phyloP scores from a whole-genome alignment of 2,329 filamentous ascomycete species.

The Aspergillus sp. region DNA sequence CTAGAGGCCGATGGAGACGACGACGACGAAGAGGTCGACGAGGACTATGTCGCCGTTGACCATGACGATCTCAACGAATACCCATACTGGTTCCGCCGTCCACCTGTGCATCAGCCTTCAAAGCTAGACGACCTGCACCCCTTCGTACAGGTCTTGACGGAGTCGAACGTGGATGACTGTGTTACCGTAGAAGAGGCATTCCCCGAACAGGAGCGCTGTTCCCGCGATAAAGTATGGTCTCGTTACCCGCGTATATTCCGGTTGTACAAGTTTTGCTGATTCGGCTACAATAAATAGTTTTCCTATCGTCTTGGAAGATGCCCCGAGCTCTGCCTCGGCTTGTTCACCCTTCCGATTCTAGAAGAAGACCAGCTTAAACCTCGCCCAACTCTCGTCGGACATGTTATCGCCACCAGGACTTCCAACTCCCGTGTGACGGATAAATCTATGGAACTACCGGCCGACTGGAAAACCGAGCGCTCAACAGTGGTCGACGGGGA shows the following conservation, averaged over 20 bases:
- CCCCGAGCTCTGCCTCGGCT: conserved; percentile 73
- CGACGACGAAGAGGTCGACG: conserved; percentile 37
- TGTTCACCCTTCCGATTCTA: conserved; percentile 66
- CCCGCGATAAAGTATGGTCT: conserved; percentile 58
- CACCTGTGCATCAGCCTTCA: conserved; percentile 36
- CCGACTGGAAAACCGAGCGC: conserved; percentile 60
- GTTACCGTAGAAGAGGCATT: conserved; percentile 60
- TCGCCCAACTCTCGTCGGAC: conserved; percentile 66
- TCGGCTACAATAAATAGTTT: conserved; percentile 54
- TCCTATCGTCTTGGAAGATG: conserved; percentile 72
- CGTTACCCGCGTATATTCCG: neutral
- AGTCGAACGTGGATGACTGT: conserved; percentile 53
- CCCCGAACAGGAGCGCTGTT: conserved; percentile 57
- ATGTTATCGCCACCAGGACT: conserved; percentile 74
- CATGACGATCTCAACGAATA: conserved; percentile 42
- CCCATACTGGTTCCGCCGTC: conserved; percentile 43
- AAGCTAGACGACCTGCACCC: conserved; percentile 64
- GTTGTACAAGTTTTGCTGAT: neutral
- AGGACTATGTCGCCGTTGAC: conserved; percentile 44
- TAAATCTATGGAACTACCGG: conserved; percentile 71
- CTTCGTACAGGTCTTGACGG: conserved; percentile 70
- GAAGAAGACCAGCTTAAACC: conserved; percentile 59
- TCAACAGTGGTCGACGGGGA: conserved; percentile 41
- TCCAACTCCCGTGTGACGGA: conserved; percentile 66
- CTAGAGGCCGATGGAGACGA: conserved; percentile 29